These are phyloP conservation scores for Hypoxylon sp. DNA, from an alignment of 2,329 filamentous ascomycete species.

Conservation along the genomic window DNA sequence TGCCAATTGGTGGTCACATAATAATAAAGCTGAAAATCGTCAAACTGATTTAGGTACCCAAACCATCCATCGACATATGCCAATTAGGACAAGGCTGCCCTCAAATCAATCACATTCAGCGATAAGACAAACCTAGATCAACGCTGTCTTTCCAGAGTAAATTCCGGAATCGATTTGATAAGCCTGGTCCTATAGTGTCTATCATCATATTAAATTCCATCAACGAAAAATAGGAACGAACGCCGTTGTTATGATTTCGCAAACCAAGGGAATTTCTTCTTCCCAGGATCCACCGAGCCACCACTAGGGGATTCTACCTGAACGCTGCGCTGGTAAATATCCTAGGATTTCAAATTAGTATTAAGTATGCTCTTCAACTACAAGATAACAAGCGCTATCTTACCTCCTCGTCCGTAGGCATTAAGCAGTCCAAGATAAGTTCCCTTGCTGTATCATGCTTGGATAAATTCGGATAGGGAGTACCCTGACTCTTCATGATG, in stretches of 20 bases:
- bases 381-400: conserved; percentile 52
- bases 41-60: conserved; percentile 9
- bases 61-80: conserved; percentile 10
- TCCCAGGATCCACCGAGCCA: conserved; percentile 63
- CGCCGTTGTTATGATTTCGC: conserved; percentile 57
- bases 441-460: conserved; percentile 79
- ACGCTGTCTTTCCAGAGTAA: conserved; percentile 23
- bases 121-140: conserved; percentile 10
- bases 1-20: not conserved
- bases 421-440: conserved; percentile 84
- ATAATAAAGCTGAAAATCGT: conserved; percentile 14
- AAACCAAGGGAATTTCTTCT: conserved; percentile 78
- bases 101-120: conserved; percentile 16
- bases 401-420: conserved; percentile 91
- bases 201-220: conserved; percentile 20
- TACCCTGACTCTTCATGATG: conserved; percentile 91
- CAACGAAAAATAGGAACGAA: conserved; percentile 21
- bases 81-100: conserved; percentile 20
- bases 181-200: conserved; percentile 14
- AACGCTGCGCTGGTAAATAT: conserved; percentile 74
- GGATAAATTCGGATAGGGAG: conserved; percentile 80
- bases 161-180: conserved; percentile 28
- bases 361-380: not conserved
- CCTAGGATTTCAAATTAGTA: conserved; percentile 58
- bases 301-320: conserved; percentile 69